Conservation (phyloP, 331 rosid species). For the Saraca asoca region DNA sequence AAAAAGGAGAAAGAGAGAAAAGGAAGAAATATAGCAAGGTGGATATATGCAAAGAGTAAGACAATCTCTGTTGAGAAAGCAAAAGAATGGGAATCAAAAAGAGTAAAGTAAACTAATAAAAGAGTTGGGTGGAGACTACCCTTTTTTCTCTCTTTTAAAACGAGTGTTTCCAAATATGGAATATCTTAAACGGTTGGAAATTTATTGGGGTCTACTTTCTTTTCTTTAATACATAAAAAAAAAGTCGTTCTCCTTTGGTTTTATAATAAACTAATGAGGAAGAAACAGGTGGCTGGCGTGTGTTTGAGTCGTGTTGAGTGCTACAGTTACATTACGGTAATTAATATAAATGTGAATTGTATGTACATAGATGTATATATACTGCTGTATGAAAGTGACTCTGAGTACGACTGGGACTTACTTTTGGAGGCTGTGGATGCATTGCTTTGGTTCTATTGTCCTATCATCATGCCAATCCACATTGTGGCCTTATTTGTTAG, state of each 20-base stretch:
- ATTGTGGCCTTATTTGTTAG: constrained; percentile 40
- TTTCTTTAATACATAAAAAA: background rate
- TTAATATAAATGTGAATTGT: background rate
- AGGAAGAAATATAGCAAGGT: background rate
- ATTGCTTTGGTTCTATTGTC: constrained; percentile 40
- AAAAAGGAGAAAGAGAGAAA: constrained; percentile 2
- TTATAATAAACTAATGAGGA: constrained; percentile 2
- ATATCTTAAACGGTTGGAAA: constrained; percentile 53
- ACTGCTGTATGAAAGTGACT: constrained; percentile 33
- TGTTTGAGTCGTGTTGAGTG: constrained; percentile 25
- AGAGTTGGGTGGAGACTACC: constrained; percentile 34
- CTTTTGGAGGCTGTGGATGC: constrained; percentile 30
- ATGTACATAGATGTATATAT: background rate
- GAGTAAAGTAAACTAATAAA: constrained; percentile 33
- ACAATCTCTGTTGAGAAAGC: constrained; percentile 36
- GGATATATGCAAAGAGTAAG: constrained; percentile 21
- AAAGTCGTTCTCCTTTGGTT: background rate
- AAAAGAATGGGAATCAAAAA: constrained; percentile 38
- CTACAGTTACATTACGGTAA: no score
- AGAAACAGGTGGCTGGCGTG: background rate
- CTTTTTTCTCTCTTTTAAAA: constrained; percentile 33
- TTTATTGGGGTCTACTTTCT: constrained; percentile 28
- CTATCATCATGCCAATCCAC: background rate
- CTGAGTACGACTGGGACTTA: constrained; percentile 46
- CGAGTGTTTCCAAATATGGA: constrained; percentile 49